Conservation (phyloP, 257 asterid species). For the Solanum acaule region DNA sequence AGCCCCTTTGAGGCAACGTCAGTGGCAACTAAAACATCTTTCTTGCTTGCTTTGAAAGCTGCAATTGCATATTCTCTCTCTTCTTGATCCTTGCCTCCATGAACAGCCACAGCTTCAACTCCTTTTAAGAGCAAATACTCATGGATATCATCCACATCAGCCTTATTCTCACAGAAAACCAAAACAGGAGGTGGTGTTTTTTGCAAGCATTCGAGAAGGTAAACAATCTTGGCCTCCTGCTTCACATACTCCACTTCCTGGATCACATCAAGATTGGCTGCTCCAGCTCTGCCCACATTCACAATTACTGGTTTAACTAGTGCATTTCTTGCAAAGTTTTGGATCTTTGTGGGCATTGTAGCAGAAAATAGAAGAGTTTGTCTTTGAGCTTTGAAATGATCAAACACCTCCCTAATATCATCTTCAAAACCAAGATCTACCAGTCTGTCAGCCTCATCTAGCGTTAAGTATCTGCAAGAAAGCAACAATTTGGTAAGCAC, state of each 20-base stretch:
- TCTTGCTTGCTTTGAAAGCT: slow-evolving; percentile 70
- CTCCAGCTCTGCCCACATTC: slow-evolving; percentile 91
- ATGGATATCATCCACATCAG: slow-evolving; percentile 76
- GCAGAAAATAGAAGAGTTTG: slow-evolving; percentile 91
- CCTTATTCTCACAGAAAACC: slow-evolving; percentile 73
- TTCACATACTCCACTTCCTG: slow-evolving; percentile 85
- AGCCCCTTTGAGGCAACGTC: slow-evolving; percentile 87
- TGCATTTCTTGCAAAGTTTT: slow-evolving; percentile 74
- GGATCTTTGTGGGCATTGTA: slow-evolving; percentile 86
- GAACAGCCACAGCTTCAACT: slow-evolving; percentile 76
- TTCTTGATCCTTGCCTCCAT: slow-evolving; percentile 86
- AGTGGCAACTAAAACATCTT: slow-evolving; percentile 79
- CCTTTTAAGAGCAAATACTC: slow-evolving; percentile 74
- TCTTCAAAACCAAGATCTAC: slow-evolving; percentile 83
- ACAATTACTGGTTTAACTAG: slow-evolving; percentile 72
- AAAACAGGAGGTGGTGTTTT: slow-evolving; percentile 73
- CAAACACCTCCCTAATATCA: slow-evolving; percentile 85
- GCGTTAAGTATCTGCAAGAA: slow-evolving; percentile 46
- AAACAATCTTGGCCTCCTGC: slow-evolving; percentile 78
- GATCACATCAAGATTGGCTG: slow-evolving; percentile 76
- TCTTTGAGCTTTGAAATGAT: slow-evolving; percentile 83
- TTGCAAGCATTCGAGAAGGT: slow-evolving; percentile 80
- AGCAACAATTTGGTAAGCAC: not conserved
- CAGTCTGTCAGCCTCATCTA: slow-evolving; percentile 75
- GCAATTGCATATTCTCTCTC: slow-evolving; percentile 72